Conservation (phyloP, 371 early-diverging fungal genomes). For the Apophysomyces sp. region DNA sequence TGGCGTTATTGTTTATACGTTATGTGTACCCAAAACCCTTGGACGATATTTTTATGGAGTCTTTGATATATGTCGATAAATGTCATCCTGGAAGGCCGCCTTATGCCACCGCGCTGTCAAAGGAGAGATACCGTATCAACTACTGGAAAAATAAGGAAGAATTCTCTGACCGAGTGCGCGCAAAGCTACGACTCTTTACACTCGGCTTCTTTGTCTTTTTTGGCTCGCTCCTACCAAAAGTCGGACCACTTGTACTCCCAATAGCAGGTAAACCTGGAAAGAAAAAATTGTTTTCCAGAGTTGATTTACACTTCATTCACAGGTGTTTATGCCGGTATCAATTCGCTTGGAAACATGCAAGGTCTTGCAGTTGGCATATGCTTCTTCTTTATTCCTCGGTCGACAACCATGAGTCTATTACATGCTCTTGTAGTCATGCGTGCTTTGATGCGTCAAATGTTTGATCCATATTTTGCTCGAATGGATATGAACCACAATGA, state of each 20-base stretch:
- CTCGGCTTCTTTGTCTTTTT: constrained; percentile 40
- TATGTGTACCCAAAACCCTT: constrained; percentile 65
- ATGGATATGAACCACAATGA: constrained; percentile 50
- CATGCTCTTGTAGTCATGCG: constrained; percentile 62
- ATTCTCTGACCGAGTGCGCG: constrained; percentile 26
- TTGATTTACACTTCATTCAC: background rate
- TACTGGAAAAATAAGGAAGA: constrained; percentile 56
- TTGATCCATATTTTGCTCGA: constrained; percentile 69
- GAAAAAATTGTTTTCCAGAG: background rate
- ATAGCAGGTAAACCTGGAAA: constrained; percentile 41
- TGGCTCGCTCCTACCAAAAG: constrained; percentile 52
- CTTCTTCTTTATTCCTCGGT: constrained; percentile 47
- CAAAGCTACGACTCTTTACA: background rate
- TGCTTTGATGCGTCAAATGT: constrained; percentile 60
- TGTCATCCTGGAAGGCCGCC: constrained; percentile 42
- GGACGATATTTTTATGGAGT: constrained; percentile 65
- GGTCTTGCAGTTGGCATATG: constrained; percentile 44
- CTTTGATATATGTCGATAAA: constrained; percentile 46
- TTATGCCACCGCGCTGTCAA: constrained; percentile 42
- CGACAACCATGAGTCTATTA: constrained; percentile 39
- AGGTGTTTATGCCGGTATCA: constrained; percentile 48
- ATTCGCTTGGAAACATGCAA: constrained; percentile 45
- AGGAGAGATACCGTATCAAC: constrained; percentile 40
- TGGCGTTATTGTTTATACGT: constrained; percentile 59
- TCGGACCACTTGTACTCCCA: constrained; percentile 63